Base-by-base conservation (phyloP, 345 rosid genomes). In the Mercurialis annua region DNA sequence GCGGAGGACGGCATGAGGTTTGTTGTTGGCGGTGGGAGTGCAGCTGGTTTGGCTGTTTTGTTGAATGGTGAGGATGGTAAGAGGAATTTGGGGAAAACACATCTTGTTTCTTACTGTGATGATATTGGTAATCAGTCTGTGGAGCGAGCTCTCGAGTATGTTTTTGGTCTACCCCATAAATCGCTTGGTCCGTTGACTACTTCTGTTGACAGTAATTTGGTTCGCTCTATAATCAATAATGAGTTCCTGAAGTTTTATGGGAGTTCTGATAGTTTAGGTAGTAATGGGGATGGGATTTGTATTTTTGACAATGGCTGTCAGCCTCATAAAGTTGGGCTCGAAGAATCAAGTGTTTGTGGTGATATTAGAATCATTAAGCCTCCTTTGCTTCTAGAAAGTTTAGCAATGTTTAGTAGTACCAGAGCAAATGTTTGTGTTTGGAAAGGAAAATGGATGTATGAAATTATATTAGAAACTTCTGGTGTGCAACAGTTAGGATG, bases 381-480 rank as follows among this genome's bases (percentile, higher is more conserved):
- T 1, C 95, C 96, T 36, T 78, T 89, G 70, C 88, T 87, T 33
- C 69, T 94, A 21, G 99, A 94, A 87, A 91, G 99, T 81, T 71
- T 89, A 73, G 87, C 97, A 9, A 73, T 87, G 70, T 94, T 94
- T 74, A 91, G 99, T 66, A 89, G 97, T 18, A 80, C 75, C 44
- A 89, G 96, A 82, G 92, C 96, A 54, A 94, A 94, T 81, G 83
- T 79, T 65, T 85, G 81, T 79, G 88, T 87, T 64, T 93, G 98
- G 98, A 86, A 82, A 79, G 92, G 98, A 17, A 93, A 86, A 80
- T 93, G 98, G 97, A 90, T 93, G 98, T 93, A 90, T 75, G 98
- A 93, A 85, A 96, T 87, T 33, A 72, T 82, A 54, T 83, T 94
- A 51, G 99, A 91, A 80, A 91, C 97, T 73, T 86, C 91, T n/a